A percentile compares a stretch with the other conserved stretches of the same genome.
These are phyloP conservation scores for Linderina pennispora DNA, from an alignment of 192 early-diverging fungal genomes.

Conservation along the genomic window DNA sequence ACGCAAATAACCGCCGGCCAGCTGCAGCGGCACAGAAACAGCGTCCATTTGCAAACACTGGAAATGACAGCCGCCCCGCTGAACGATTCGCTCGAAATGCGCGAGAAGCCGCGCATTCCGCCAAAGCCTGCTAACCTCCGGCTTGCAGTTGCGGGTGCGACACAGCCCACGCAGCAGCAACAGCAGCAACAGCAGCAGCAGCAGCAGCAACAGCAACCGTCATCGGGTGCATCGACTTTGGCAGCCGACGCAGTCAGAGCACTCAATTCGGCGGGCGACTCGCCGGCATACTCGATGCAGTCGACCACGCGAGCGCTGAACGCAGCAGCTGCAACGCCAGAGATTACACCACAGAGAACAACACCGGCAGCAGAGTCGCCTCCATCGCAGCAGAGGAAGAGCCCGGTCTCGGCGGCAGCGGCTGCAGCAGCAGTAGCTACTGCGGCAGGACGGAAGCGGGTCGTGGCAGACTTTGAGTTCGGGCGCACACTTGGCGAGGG, in stretches of 20 bases:
- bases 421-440: too few species aligned
- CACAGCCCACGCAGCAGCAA: too few species aligned
- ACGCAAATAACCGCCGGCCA: too few species aligned
- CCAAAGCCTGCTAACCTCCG: conserved; percentile 44
- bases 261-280: conserved; percentile 15
- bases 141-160: too few species aligned
- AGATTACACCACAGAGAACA: conserved; percentile 5
- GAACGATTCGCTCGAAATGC: conserved; percentile 20
- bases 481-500: conserved; percentile 87
- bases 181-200: conserved; percentile 8
- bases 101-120: conserved; percentile 39
- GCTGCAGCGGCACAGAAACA: too few species aligned
- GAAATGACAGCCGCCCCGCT: too few species aligned
- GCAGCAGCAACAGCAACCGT: conserved; percentile 4
- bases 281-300: conserved; percentile 20
- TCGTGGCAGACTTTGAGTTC: conserved; percentile 79
- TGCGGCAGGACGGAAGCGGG: conserved; percentile 54
- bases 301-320: conserved; percentile 12
- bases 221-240: conserved; percentile 8
- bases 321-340: conserved; percentile 22
- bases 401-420: conserved; percentile 1
- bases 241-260: conserved; percentile 22
- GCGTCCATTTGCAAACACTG: too few species aligned
- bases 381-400: too few species aligned
- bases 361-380: too few species aligned